Evolutionary conservation across 768 basidiomycete genomes (phyloP), one percentile per base, ranked within the genome.

Genomic region (Pholiota molesta): DNA sequence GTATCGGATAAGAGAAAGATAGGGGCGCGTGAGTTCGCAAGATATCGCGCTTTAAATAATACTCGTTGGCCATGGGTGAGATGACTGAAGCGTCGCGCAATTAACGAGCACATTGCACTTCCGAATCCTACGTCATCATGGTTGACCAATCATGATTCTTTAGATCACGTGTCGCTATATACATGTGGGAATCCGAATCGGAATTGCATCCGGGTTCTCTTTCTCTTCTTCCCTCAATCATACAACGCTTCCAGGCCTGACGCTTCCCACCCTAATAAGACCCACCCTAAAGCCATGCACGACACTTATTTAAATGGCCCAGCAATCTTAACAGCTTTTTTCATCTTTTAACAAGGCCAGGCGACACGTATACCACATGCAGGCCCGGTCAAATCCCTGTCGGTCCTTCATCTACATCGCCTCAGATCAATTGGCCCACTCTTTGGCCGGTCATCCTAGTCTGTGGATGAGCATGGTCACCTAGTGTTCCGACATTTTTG

Each of bases 301-400:
- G 65, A 71, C 69, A 65, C 44, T 19, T n/a, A n/a, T n/a, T n/a
- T 42, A 29, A 31, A 39, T 49, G 53, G 29, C 45, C 26, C 29
- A 51, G 8, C 29, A 49, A 10, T 28, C 23, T 9, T 19, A n/a
- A 31, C 26, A 31, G 2, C 6, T 60, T 71, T 37, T 55, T 45
- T 71, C 78, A 86, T 86, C 84, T 87, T 88, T 87, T 87, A 86
- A 87, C 87, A 86, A 82, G 77, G 76, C 77, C 65, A 77, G 82
- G 87, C 81, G 77, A 69, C 79, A 72, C 67, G 71, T 69, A 69
- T 78, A 81, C 81, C 83, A 87, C 83, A 87, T 85, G 82, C 75
- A 80, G 70, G 81, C 71, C 77, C 81, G 79, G 77, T 73, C 64
- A 47, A 61, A 9, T 55, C 63, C 54, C 61, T 69, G 76, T 69